Percentiles rank a stretch among this genome's conserved stretches.
phyloP scores from a whole-genome alignment of 768 basidiomycete genomes.

The Leucosporidium scottii region DNA sequence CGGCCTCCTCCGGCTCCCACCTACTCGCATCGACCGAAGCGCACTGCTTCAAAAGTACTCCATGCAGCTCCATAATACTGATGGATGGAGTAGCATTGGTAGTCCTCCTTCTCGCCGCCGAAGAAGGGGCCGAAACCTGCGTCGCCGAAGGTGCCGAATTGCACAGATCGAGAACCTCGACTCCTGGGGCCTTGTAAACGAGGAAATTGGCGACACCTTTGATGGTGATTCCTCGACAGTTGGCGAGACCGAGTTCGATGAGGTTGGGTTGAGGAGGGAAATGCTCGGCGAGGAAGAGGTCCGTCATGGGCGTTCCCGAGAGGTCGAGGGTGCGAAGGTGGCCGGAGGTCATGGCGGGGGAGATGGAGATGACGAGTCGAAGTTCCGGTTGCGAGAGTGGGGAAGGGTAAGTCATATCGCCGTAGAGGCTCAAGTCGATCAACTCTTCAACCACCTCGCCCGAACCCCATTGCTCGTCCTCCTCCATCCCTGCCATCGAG shows the following conservation, averaged over 20 bases:
- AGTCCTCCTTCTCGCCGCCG: constrained; percentile 56
- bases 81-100: constrained; percentile 46
- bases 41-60: constrained; percentile 48
- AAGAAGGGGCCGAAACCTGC: constrained; percentile 42
- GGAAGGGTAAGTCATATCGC: constrained; percentile 73
- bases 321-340: constrained; percentile 80
- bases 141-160: constrained; percentile 62
- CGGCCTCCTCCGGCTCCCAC: constrained; percentile 32
- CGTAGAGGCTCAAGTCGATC: constrained; percentile 77
- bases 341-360: constrained; percentile 72
- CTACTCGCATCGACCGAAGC: constrained; percentile 29
- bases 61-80: constrained; percentile 53
- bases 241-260: constrained; percentile 81
- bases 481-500: constrained; percentile 23
- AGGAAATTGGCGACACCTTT: constrained; percentile 63
- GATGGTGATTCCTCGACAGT: constrained; percentile 66
- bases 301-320: constrained; percentile 69
- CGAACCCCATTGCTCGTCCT: constrained; percentile 23
- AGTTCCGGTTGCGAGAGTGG: constrained; percentile 65
- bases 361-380: constrained; percentile 56
- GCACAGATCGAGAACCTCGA: constrained; percentile 78
- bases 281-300: constrained; percentile 48
- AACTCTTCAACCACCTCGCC: constrained; percentile 41
- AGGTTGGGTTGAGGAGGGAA: constrained; percentile 62
- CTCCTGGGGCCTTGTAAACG: constrained; percentile 57